These are phyloP conservation scores for Panicum virgatum DNA, from an alignment of 202 grass and related monocot genomes.

Conservation along the genomic window DNA sequence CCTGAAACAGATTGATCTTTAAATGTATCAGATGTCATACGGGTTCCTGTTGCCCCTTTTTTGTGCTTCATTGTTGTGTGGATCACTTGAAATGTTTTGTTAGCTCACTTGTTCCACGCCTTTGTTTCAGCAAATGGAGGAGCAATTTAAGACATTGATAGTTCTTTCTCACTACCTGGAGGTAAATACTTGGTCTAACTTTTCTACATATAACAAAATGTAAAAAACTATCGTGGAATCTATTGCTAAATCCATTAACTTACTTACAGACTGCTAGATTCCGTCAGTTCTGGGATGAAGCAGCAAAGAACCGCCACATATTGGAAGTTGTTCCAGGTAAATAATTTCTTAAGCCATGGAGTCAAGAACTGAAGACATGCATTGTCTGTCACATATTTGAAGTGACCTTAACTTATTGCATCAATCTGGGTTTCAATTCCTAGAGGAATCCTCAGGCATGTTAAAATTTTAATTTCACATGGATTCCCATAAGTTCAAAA, in stretches of 20 bases:
- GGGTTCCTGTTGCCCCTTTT: neutral
- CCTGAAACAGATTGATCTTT: neutral
- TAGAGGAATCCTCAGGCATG: neutral
- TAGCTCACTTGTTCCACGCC: slow-evolving; percentile 3
- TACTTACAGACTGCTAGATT: slow-evolving; percentile 85
- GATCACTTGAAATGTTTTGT: neutral
- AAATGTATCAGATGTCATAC: neutral
- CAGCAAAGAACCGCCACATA: slow-evolving; percentile 76
- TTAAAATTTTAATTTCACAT: neutral
- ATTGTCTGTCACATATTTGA: neutral
- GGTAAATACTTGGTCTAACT: slow-evolving; percentile 48
- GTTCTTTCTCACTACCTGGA: slow-evolving; percentile 99
- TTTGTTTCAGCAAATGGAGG: slow-evolving; percentile 85
- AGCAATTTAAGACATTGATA: slow-evolving; percentile 95
- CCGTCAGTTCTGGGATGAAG: slow-evolving; percentile 95
- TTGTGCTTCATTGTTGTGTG: slow-evolving; percentile 9
- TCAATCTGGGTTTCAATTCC: neutral
- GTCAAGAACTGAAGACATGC: neutral
- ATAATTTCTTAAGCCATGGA: slow-evolving; percentile 11
- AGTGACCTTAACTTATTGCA: neutral
- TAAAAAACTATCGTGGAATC: neutral
- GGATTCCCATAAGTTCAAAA: neutral
- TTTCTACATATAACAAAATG: neutral
- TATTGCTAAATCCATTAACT: slow-evolving; percentile 6
- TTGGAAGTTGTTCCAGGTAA: slow-evolving; percentile 95